Evolutionary conservation across 1,284 basidiomycete species (phyloP).

Genomic region (Meira nashicola): DNA sequence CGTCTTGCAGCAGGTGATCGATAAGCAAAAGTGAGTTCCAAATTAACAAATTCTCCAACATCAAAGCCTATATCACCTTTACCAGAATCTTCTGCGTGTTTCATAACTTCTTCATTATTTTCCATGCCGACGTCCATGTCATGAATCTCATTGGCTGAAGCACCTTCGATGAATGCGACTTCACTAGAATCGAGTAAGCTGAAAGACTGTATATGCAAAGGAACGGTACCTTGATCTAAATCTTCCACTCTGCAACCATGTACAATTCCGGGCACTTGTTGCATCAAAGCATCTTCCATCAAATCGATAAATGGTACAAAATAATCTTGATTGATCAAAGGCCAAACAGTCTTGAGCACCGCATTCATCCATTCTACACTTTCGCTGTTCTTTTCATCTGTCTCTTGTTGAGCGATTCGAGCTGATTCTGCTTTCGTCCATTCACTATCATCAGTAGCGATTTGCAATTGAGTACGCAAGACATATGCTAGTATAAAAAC

Average conservation of each 20-base stretch:
- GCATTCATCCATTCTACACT: slow-evolving; percentile 47
- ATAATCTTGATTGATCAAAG: slow-evolving; percentile 42
- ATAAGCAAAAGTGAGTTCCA: slow-evolving; percentile 43
- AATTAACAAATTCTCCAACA: slow-evolving; percentile 39
- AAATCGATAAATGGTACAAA: slow-evolving; percentile 47
- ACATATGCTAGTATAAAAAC: neutral
- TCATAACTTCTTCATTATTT: slow-evolving; percentile 1
- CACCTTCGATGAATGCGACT: slow-evolving; percentile 24
- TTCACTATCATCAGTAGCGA: neutral
- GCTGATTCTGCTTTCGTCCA: neutral
- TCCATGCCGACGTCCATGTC: neutral
- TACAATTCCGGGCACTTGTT: slow-evolving; percentile 45
- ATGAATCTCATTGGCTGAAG: slow-evolving; percentile 10
- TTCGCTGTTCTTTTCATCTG: slow-evolving; percentile 12
- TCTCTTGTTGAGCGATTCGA: neutral
- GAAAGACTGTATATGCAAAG: slow-evolving; percentile 36
- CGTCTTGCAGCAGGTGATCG: slow-evolving; percentile 21
- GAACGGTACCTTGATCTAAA: slow-evolving; percentile 42
- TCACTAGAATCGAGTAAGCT: slow-evolving; percentile 27
- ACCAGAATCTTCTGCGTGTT: neutral
- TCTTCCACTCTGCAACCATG: slow-evolving; percentile 44
- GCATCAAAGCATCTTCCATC: slow-evolving; percentile 47
- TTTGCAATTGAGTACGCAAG: neutral
- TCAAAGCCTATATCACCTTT: slow-evolving; percentile 24
- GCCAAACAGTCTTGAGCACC: slow-evolving; percentile 38